Base-by-base conservation (phyloP, 192 early-diverging fungal genomes). In the Backusella australiensis region DNA sequence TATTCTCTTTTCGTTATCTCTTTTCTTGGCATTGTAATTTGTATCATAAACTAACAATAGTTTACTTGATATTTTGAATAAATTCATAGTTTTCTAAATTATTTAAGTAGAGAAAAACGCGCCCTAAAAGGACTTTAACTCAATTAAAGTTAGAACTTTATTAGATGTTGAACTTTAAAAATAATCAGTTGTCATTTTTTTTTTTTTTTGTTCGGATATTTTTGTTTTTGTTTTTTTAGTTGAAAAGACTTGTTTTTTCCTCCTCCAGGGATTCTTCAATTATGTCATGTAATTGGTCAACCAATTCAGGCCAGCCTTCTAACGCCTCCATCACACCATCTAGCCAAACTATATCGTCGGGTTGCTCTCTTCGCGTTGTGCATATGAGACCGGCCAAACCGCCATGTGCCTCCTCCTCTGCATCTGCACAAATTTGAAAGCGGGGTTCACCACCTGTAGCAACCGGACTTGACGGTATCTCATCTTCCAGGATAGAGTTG, bases 261-360 rank as follows among this genome's bases (percentile, higher is more conserved):
- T n/a, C n/a, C n/a, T n/a, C n/a, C 39, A 56, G 46, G 49, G 71
- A 52, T 26, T 63, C 56, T n/a, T 73, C 53, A 41, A 79, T 66
- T 19, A 82, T 82, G 26, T 81, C 81, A 49, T 63, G 41, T 11
- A 84, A 67, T 32, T 79, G 52, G 32, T 67, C 66, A 9, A 82
- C 15, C 15, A 82, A 36, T 21, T 74, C 63, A 11, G 81, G 83
- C 74, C 77, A 84, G 44, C 69, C 65, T 32, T 79, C 71, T 15
- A 82, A 65, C 19, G 34, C 34, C 7, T 79, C 78, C n/a, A 66
- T 71, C 29, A 84, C 65, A 17, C 36, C 46, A 14, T 67, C 56
- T 34, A 83, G 38, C 83, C 83, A 84, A 36, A 52, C 75, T 29
- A 71, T 35, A 68, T 84, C 83, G 67, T 73, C 34, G 3, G 78